Percentiles rank a stretch among this genome's conserved stretches.
These are phyloP conservation scores for Pyricularia sp. DNA, from an alignment of 2,329 filamentous ascomycete genomes.

Conservation along the genomic window DNA sequence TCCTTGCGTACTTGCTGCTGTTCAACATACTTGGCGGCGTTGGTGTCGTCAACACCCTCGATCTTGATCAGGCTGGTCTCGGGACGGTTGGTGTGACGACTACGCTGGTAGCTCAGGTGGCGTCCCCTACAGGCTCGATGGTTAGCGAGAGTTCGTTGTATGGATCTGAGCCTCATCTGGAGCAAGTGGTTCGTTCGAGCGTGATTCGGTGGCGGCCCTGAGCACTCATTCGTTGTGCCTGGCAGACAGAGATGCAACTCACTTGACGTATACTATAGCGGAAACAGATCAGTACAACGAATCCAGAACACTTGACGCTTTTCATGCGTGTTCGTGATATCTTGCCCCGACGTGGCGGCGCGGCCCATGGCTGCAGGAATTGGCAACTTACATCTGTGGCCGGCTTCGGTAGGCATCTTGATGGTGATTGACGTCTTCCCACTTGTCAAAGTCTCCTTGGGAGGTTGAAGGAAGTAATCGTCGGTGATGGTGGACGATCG, in stretches of 20 bases:
- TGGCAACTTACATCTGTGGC: slow-evolving; percentile 72
- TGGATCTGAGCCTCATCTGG: neutral
- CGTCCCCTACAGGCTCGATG: slow-evolving; percentile 59
- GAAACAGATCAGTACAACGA: neutral
- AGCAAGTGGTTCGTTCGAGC: neutral
- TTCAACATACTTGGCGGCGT: slow-evolving; percentile 69
- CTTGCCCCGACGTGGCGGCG: slow-evolving; percentile 10
- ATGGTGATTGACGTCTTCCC: slow-evolving; percentile 13
- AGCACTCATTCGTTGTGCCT: neutral
- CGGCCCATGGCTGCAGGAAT: slow-evolving; percentile 1
- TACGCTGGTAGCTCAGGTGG: slow-evolving; percentile 96
- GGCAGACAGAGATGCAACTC: slow-evolving; percentile 36
- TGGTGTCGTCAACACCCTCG: slow-evolving; percentile 88
- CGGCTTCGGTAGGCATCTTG: slow-evolving; percentile 83
- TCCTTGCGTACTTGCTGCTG: neutral
- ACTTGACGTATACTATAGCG: slow-evolving; percentile 76
- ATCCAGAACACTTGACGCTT: neutral
- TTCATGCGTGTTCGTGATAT: neutral
- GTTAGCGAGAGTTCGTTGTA: slow-evolving; percentile 14
- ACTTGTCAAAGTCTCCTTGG: slow-evolving; percentile 6
- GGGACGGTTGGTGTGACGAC: slow-evolving; percentile 84
- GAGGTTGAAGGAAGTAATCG: slow-evolving; percentile 6
- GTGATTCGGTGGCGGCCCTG: neutral
- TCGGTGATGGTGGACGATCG: slow-evolving; percentile 5
- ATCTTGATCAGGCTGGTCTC: slow-evolving; percentile 95